Base-by-base conservation (phyloP, 2,329 filamentous ascomycete species). In the Aureobasidium musti region DNA sequence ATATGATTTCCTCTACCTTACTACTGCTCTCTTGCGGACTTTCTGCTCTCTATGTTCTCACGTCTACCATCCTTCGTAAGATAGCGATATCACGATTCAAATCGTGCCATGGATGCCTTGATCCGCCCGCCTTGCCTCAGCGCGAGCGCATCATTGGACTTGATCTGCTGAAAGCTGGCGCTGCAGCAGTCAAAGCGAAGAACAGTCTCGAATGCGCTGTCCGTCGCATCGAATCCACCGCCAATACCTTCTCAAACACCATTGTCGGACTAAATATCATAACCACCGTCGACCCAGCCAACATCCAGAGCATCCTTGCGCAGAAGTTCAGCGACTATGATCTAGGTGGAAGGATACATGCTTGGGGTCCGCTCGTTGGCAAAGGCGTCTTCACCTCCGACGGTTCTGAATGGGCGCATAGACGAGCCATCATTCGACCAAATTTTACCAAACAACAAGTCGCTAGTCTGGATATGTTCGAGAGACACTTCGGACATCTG, bases 401-500 rank as follows among this genome's bases (percentile, higher is more conserved):
- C 67, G 80, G 80, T 28, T 73, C 67, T 11, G 66, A 68, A 41
- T 73, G 72, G 72, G 50, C 63, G 17, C 70, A 72, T 43, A 69
- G 67, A 5, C 67, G 72, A 19, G 49, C 68, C 8, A 76, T 83
- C 68, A 77, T 89, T 17, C 77, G 83, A 39, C 83, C 84, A 3
- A 83, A 83, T 67, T 86, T 86, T 69, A 79, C 77, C 1, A 75
- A 82, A 10, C 78, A 80, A 17, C 83, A 85, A 70, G 78, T 86
- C 6, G 81, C 79, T 4, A 82, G 86, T 71, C 73, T 86, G 6
- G 76, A 78, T 0, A 85, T 84, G 1, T 87, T 89, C 63, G 87
- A 90, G 70, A 77, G 74, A 3, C 87, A 90, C 76, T 79, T 89
- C 19, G 75, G 80, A 35, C 79, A 83, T 33, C 78, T 91, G 67